A percentile compares a stretch with the other conserved stretches of the same genome.
Evolutionary conservation across 1,139 yeast genomes (phyloP).

Genomic region (Meyerozyma elateridarum): DNA sequence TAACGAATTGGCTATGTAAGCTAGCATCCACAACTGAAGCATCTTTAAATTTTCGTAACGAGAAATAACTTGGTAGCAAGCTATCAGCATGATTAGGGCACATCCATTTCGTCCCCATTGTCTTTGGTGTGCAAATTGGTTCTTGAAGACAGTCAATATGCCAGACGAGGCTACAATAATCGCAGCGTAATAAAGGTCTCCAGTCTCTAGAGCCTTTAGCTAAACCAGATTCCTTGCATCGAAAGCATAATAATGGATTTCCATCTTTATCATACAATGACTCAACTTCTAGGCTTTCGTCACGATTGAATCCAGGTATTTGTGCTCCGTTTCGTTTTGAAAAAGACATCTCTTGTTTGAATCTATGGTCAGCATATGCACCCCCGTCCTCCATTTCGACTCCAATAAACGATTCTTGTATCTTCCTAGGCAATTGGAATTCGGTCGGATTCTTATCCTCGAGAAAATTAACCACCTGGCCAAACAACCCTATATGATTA

Average conservation of each 20-base stretch:
- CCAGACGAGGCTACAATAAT: slow-evolving; percentile 84
- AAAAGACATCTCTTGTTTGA: slow-evolving; percentile 46
- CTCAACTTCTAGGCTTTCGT: slow-evolving; percentile 59
- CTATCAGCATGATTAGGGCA: slow-evolving; percentile 85
- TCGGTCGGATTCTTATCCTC: slow-evolving; percentile 66
- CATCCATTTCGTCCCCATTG: slow-evolving; percentile 81
- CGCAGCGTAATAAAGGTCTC: slow-evolving; percentile 66
- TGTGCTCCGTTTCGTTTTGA: slow-evolving; percentile 37
- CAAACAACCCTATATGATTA: slow-evolving; percentile 52
- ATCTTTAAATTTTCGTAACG: slow-evolving; percentile 46
- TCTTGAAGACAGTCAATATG: slow-evolving; percentile 84
- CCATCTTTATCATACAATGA: slow-evolving; percentile 62
- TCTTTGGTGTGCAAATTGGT: slow-evolving; percentile 72
- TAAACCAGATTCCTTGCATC: slow-evolving; percentile 70
- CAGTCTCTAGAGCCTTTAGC: slow-evolving; percentile 16
- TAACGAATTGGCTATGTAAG: slow-evolving; percentile 31
- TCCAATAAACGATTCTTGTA: slow-evolving; percentile 67
- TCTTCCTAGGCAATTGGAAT: slow-evolving; percentile 62
- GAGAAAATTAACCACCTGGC: slow-evolving; percentile 55
- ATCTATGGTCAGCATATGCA: slow-evolving; percentile 60
- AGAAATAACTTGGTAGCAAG: slow-evolving; percentile 31
- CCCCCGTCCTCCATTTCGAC: slow-evolving; percentile 67
- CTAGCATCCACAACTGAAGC: slow-evolving; percentile 51
- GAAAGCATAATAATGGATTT: slow-evolving; percentile 63
- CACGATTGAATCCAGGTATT: slow-evolving; percentile 32